Conservation (phyloP, 371 early-diverging fungal genomes). For the Umbelopsis sp. region DNA sequence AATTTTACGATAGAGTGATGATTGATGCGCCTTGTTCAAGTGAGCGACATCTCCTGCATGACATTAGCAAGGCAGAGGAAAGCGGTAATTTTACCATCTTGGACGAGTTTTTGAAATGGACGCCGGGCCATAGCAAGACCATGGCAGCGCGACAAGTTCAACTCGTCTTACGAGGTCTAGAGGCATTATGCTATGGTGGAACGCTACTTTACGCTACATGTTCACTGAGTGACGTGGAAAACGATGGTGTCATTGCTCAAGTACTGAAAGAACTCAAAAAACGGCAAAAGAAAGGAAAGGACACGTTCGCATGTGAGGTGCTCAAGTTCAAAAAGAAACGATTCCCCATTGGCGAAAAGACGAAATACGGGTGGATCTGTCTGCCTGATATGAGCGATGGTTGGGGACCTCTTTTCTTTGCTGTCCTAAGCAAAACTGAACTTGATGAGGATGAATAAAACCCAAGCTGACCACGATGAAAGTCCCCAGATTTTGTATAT, state of each 20-base stretch:
- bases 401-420: conserved; percentile 66
- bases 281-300: conserved; percentile 34
- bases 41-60: conserved; percentile 69
- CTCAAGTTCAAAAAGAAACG: conserved; percentile 30
- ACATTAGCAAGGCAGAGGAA: conserved; percentile 22
- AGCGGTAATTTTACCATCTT: conserved; percentile 11
- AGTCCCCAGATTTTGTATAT: too few relatives aligned
- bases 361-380: conserved; percentile 63
- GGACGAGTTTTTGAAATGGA: conserved; percentile 57
- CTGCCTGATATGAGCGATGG: conserved; percentile 58
- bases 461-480: neutral
- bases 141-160: conserved; percentile 59
- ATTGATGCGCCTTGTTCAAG: conserved; percentile 86
- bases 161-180: conserved; percentile 62
- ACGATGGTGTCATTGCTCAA: conserved; percentile 68
- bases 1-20: conserved; percentile 66
- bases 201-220: conserved; percentile 77
- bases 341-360: conserved; percentile 58
- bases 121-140: conserved; percentile 51
- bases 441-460: conserved; percentile 27
- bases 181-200: conserved; percentile 63
- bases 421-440: conserved; percentile 45
- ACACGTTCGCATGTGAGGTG: conserved; percentile 37
- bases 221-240: conserved; percentile 68
- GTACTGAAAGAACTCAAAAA: conserved; percentile 29